Evolutionary conservation across 2,329 filamentous ascomycete species (phyloP).

Genomic region (Diaporthe vexans): DNA sequence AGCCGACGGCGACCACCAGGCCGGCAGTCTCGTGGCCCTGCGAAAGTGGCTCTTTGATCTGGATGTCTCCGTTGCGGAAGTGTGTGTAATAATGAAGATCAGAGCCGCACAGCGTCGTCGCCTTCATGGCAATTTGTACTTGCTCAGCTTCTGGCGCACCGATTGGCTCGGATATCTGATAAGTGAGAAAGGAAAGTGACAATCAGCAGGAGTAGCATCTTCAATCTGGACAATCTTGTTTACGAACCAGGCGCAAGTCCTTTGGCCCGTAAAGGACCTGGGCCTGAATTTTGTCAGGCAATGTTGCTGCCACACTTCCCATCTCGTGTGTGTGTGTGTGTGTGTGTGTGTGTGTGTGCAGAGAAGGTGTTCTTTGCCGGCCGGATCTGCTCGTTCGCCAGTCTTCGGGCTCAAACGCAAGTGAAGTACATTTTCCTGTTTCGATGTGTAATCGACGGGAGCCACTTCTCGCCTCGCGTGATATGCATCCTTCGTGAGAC

Average conservation of each 20-base stretch:
- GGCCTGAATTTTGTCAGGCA: not conserved
- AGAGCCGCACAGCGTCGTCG: constrained; percentile 76
- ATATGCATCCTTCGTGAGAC: not conserved
- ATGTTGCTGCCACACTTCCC: not conserved
- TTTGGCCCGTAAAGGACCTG: constrained; percentile 1
- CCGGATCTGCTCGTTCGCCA: not conserved
- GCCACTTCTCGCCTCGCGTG: not conserved
- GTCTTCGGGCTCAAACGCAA: not conserved
- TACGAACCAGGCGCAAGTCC: not conserved
- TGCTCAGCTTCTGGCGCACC: constrained; percentile 58
- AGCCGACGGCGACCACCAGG: constrained; percentile 19
- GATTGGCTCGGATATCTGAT: constrained; percentile 52
- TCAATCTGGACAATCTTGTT: too few relatives aligned
- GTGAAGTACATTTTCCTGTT: not conserved
- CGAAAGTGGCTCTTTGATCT: constrained; percentile 66
- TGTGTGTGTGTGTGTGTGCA: too few relatives aligned
- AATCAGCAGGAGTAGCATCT: not conserved
- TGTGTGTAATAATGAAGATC: constrained; percentile 77
- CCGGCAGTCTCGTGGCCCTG: constrained; percentile 74
- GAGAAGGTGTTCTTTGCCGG: too few relatives aligned
- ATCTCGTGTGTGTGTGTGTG: not conserved
- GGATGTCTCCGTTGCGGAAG: constrained; percentile 75
- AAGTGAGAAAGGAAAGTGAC: not conserved
- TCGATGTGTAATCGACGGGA: not conserved
- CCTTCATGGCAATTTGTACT: constrained; percentile 71